Evolutionary conservation across 108 stramenopile species (phyloP), one percentile per base, ranked within the genome.

Genomic region (Hondaea fermentalgiana): DNA sequence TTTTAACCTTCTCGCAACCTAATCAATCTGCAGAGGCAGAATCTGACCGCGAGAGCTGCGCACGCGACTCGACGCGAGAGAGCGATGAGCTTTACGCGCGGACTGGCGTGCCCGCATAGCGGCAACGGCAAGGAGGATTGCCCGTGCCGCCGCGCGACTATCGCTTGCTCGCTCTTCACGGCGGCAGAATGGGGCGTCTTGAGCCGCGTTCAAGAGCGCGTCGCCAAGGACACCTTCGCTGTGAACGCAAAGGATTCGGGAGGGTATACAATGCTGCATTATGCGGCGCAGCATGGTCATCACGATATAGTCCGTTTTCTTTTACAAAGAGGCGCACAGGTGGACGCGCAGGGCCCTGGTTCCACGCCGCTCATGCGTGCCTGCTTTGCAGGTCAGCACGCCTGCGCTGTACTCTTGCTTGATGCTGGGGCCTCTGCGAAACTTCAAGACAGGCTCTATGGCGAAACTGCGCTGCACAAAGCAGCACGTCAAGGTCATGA

Each of bases 1-100:
- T 57, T 8, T 57, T 57, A 57, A 1, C 55, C 8, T 57, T 57
- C 55, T 3, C 55, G 55, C 55, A 0, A 57, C 8, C 55, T 16
- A 3, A 55, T 55, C 55, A 10, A 12, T 8, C 8, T 16, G 55
- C 55, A 8, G 55, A 57, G 14, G 55, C 55, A 1, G 55, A 57
- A 8, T 57, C 55, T 16, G 55, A 57, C 55, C 16, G 14, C 55
- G 55, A 57, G 14, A 14, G 14, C 55, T 8, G 14, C 16, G 14
- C 55, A 16, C 55, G 55, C 55, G 55, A 16, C 64, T 1, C 42
- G 25, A 28, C 25, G 64, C 64, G 59, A 2, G 29, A 17, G 21
- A 42, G 72, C 72, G 51, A 83, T 83, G 76, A 83, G 76, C 76
- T 83, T 83, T 45, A 83, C 4, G 76, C 76, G 45, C 49, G 76